Percentiles rank a stretch among this genome's conserved stretches.
Evolutionary conservation across 2,329 filamentous ascomycete species (phyloP).

Genomic region (Chaetomiaceae sp.): DNA sequence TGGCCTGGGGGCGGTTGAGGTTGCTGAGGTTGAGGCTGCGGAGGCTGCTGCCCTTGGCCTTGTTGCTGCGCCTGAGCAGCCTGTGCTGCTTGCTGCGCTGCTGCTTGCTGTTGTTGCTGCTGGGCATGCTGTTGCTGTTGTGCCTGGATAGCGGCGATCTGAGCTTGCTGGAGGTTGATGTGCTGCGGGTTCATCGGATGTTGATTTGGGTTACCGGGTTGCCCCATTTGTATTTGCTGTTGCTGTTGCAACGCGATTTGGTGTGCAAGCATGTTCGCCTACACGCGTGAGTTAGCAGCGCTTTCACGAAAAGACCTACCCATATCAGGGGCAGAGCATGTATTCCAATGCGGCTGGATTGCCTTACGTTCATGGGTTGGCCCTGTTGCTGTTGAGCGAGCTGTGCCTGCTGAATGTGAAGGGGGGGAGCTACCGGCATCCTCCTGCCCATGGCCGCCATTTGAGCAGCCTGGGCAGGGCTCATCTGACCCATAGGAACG

Average conservation of each 20-base stretch:
- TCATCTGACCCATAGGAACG: slow-evolving; percentile 42
- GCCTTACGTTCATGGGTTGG: slow-evolving; percentile 27
- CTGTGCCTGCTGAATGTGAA: slow-evolving; percentile 25
- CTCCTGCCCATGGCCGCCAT: slow-evolving; percentile 29
- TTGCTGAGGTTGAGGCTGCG: slow-evolving; percentile 30
- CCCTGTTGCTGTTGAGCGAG: slow-evolving; percentile 24
- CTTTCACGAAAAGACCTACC: slow-evolving; percentile 13
- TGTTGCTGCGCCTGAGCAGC: slow-evolving; percentile 35
- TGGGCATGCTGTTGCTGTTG: slow-evolving; percentile 34
- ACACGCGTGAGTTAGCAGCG: slow-evolving; percentile 23
- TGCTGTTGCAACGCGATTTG: slow-evolving; percentile 45
- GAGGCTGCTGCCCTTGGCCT: slow-evolving; percentile 29
- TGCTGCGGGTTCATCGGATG: slow-evolving; percentile 45
- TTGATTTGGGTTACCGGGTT: slow-evolving; percentile 42
- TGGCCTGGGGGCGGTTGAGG: slow-evolving; percentile 40
- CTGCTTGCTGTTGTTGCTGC: slow-evolving; percentile 36
- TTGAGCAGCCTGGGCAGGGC: slow-evolving; percentile 28
- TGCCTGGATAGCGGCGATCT: slow-evolving; percentile 36
- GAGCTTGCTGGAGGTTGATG: slow-evolving; percentile 42
- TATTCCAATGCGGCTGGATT: slow-evolving; percentile 4
- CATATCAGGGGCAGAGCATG: not conserved
- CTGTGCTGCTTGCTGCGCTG: slow-evolving; percentile 32
- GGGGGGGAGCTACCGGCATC: slow-evolving; percentile 23
- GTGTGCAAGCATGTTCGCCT: slow-evolving; percentile 41
- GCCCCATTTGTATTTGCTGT: slow-evolving; percentile 39